phyloP scores from a whole-genome alignment of 2,329 filamentous ascomycete species.

The Neoascochyta sp. region DNA sequence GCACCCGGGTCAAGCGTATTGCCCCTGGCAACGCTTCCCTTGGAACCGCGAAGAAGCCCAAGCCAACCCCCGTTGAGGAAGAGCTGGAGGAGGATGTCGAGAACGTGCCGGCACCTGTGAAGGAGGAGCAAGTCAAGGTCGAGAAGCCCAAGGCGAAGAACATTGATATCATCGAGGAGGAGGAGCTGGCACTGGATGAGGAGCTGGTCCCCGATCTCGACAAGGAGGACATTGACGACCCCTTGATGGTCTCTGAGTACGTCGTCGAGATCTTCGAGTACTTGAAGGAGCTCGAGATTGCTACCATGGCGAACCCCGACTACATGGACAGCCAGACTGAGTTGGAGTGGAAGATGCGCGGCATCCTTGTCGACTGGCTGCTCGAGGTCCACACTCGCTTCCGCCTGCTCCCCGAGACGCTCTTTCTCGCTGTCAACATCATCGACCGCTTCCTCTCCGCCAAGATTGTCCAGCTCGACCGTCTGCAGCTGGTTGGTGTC shows the following conservation, averaged over 20 bases:
- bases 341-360: constrained; percentile 97
- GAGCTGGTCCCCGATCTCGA: constrained; percentile 61
- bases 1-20: constrained; percentile 38
- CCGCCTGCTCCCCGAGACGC: constrained; percentile 88
- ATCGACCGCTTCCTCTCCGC: constrained; percentile 95
- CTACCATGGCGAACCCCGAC: constrained; percentile 78
- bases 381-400: constrained; percentile 98
- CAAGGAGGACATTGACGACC: constrained; percentile 83
- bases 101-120: constrained; percentile 31
- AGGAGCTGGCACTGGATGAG: constrained; percentile 23
- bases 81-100: constrained; percentile 8
- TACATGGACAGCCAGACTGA: constrained; percentile 96
- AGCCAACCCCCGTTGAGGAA: constrained; percentile 51
- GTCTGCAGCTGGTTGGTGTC: constrained; percentile 92
- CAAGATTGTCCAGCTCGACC: constrained; percentile 94
- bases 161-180: constrained; percentile 20
- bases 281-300: constrained; percentile 76
- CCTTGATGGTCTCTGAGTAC: constrained; percentile 97
- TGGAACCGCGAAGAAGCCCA: constrained; percentile 63
- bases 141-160: constrained; percentile 14
- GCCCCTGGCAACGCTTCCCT: constrained; percentile 65
- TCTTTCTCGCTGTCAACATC: constrained; percentile 96
- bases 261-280: constrained; percentile 97
- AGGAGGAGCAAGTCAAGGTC: constrained; percentile 53
- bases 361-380: constrained; percentile 95